phyloP scores from a whole-genome alignment of 2,329 filamentous ascomycete species.

The Colletotrichum incanum region DNA sequence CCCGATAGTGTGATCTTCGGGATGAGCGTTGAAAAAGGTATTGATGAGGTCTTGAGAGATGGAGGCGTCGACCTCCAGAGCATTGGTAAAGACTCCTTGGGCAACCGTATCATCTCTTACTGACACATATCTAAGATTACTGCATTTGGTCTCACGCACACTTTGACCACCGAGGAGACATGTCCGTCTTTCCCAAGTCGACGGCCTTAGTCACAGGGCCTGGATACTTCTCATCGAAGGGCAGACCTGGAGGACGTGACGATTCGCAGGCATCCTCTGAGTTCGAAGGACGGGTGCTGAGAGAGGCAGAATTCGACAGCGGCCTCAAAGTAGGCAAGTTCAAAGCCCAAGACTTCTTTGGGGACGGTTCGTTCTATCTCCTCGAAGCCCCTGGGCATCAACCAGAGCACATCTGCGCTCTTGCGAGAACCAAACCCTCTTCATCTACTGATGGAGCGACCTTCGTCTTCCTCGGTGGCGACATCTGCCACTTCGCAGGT shows the following conservation, averaged over 20 bases:
- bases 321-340: constrained; percentile 52
- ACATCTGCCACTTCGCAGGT: constrained; percentile 44
- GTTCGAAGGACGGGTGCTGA: constrained; percentile 39
- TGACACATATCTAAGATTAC: constrained; percentile 35
- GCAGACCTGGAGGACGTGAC: constrained; percentile 21
- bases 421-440: constrained; percentile 43
- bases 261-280: constrained; percentile 35
- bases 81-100: constrained; percentile 20
- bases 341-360: constrained; percentile 58
- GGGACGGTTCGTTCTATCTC: constrained; percentile 59
- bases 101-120: neutral
- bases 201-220: constrained; percentile 48
- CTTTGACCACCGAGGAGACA: constrained; percentile 50
- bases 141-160: constrained; percentile 51
- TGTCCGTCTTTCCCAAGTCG: constrained; percentile 46
- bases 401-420: constrained; percentile 45
- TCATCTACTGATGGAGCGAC: constrained; percentile 33
- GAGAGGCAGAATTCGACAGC: constrained; percentile 43
- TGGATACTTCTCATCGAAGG: constrained; percentile 37
- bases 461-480: constrained; percentile 47
- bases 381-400: constrained; percentile 51
- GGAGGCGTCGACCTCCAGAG: constrained; percentile 31
- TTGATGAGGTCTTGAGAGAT: constrained; percentile 43
- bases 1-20: constrained; percentile 33
- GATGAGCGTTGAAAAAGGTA: constrained; percentile 32